phyloP scores from a whole-genome alignment of 2,329 filamentous ascomycete species.

The Neoarthrinium moseri region DNA sequence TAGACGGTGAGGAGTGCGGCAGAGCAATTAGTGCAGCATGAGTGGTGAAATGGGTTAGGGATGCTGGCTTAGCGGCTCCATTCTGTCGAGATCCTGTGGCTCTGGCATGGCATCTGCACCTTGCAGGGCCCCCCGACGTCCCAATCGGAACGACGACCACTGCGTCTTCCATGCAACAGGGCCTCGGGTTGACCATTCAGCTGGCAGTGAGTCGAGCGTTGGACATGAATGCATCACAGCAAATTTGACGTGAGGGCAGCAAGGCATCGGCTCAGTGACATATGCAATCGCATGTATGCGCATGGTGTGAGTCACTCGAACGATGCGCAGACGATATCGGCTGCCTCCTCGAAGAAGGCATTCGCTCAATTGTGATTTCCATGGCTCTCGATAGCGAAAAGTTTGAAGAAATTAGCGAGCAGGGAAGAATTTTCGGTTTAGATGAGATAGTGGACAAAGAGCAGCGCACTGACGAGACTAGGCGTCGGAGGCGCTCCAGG shows the following conservation, averaged over 20 bases:
- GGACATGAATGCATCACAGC: conserved; percentile 28
- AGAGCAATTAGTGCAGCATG: conserved; percentile 2
- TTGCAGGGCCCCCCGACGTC: conserved; percentile 4
- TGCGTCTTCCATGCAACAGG: conserved; percentile 2
- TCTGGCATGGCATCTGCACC: conserved; percentile 4
- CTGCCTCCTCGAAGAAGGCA: background rate
- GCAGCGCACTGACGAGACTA: conserved; percentile 14
- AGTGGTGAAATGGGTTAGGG: conserved; percentile 12
- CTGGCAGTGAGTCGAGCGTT: conserved; percentile 15
- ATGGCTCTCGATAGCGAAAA: background rate
- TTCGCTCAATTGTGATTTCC: background rate
- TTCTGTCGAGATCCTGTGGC: conserved; percentile 6
- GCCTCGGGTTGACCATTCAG: conserved; percentile 10
- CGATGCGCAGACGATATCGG: background rate
- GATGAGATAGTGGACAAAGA: conserved; percentile 12
- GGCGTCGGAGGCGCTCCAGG: conserved; percentile 14
- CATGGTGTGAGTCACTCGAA: conserved; percentile 19
- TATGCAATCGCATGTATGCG: conserved; percentile 10
- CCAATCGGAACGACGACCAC: conserved; percentile 11
- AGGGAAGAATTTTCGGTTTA: conserved; percentile 24
- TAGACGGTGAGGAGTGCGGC: conserved; percentile 7
- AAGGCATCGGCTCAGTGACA: conserved; percentile 14
- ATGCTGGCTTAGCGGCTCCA: conserved; percentile 9
- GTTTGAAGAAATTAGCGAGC: conserved; percentile 4
- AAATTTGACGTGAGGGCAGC: background rate